phyloP scores from a whole-genome alignment of 2,329 filamentous ascomycete genomes.

The Xylariaceae sp. region DNA sequence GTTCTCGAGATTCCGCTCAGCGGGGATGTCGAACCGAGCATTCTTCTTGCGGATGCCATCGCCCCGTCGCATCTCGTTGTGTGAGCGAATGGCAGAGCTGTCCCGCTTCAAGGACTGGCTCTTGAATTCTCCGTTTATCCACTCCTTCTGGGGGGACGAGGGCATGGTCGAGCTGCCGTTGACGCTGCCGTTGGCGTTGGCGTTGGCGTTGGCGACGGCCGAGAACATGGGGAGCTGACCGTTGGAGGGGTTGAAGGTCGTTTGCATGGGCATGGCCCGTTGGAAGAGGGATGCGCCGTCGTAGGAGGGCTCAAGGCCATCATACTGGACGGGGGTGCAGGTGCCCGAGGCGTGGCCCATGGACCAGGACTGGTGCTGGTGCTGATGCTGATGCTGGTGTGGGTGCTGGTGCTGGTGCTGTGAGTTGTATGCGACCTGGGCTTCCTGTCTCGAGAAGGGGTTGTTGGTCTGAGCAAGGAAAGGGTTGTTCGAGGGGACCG shows the following conservation, averaged over 20 bases:
- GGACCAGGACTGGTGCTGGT: conserved; percentile 51
- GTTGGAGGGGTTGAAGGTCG: no score
- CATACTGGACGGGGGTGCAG: conserved; percentile 69
- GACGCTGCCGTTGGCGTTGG: conserved; percentile 18
- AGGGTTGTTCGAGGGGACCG: conserved; percentile 57
- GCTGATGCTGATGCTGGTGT: conserved; percentile 19
- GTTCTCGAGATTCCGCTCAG: conserved; percentile 86
- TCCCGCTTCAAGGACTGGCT: conserved; percentile 53
- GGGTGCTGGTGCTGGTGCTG: conserved; percentile 28
- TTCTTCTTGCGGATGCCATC: conserved; percentile 99
- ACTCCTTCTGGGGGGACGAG: conserved; percentile 54
- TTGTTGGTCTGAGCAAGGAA: conserved; percentile 57
- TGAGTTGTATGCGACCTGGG: conserved; percentile 40
- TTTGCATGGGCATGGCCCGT: conserved; percentile 44
- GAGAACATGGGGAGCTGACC: no score
- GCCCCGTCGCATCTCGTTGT: conserved; percentile 70
- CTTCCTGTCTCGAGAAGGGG: conserved; percentile 62
- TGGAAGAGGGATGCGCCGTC: conserved; percentile 51
- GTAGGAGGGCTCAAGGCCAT: conserved; percentile 54
- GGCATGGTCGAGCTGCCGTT: conserved; percentile 46
- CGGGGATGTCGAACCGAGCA: conserved; percentile 92
- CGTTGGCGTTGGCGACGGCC: no score
- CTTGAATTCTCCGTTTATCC: conserved; percentile 46
- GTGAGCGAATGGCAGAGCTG: conserved; percentile 65
- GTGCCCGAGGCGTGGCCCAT: conserved; percentile 61